A percentile compares a stretch with the other conserved stretches of the same genome.
phyloP scores from a whole-genome alignment of 23 red algal species.

The Chondrus crispus region DNA sequence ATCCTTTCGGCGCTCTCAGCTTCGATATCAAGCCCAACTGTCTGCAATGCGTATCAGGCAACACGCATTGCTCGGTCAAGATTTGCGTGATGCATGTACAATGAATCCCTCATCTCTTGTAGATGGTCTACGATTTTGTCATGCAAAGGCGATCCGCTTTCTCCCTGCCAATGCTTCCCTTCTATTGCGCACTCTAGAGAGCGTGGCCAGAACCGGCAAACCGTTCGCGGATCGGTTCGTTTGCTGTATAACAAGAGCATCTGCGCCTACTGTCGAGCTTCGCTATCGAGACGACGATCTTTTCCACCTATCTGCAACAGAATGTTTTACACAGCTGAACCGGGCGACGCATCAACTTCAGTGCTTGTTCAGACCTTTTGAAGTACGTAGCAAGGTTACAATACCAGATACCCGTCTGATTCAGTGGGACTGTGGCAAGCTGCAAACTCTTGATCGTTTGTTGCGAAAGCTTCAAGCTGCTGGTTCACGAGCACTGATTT shows the following conservation, averaged over 20 bases:
- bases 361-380: constrained; percentile 46
- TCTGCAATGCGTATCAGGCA: not conserved
- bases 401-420: constrained; percentile 86
- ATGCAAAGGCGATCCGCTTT: not conserved
- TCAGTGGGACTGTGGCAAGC: constrained; percentile 98
- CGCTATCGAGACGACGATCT: constrained; percentile 45
- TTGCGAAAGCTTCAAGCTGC: constrained; percentile 49
- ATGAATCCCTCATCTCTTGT: constrained; percentile 26
- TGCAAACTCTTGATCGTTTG: constrained; percentile 69
- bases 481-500: constrained; percentile 87
- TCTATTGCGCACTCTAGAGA: not conserved
- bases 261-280: constrained; percentile 27
- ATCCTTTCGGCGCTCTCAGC: not conserved
- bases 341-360: not conserved
- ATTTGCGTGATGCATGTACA: constrained; percentile 1
- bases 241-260: constrained; percentile 12
- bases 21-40: constrained; percentile 13
- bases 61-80: constrained; percentile 33
- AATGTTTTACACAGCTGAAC: not conserved
- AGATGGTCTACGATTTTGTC: not conserved
- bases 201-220: not conserved
- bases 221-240: constrained; percentile 35
- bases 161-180: not conserved
- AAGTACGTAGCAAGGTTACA: constrained; percentile 51
- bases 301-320: not conserved